Evolutionary conservation across 352 stramenopile genomes (phyloP), one percentile per base, ranked within the genome.

Genomic region (Phytophthora nicotianae): DNA sequence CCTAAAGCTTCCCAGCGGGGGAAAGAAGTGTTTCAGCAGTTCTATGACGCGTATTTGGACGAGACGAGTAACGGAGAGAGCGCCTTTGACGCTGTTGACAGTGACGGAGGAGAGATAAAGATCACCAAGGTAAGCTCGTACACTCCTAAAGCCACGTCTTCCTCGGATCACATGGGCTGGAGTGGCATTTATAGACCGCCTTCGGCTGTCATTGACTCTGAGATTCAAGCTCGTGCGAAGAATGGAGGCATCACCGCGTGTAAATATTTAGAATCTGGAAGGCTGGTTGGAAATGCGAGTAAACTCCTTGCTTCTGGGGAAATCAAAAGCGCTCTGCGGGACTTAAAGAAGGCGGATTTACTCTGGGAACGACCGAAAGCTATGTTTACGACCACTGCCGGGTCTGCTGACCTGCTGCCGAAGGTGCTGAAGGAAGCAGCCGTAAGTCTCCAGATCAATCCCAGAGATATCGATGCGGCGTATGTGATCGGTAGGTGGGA

Each of bases 401-500:
- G n/a, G n/a, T n/a, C 8, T 40, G 10, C 45, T 10, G 50, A 43
- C 14, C 38, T 78, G 16, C 47, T 79, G 9, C 16, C 50, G 9
- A 64, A 43, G 8, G n/a, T 55, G 37, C 43, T 75, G 8, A 57
- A 54, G 26, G 70, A 68, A 51, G 70, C 70, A 24, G 43, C 45
- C 11, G 50, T 61, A 23, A 56, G 54, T 27, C 40, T 70, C 43
- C 54, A 71, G 40, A 61, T 70, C 20, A 74, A 74, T 47, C 50
- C 51, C 5, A 64, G 48, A 26, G 65, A 76, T 53, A 40, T 58
- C 8, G 63, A 73, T 20, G 70, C 70, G 21, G 62, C 62, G 3
- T 79, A 76, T 46, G 67, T 70, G 13, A 37, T 75, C 17, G 70
- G 70, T 16, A 54, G 63, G 27, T 79, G 67, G 67, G 51, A 70